Conservation (phyloP, 208 protist species). For the Leishmania tarentolae region DNA sequence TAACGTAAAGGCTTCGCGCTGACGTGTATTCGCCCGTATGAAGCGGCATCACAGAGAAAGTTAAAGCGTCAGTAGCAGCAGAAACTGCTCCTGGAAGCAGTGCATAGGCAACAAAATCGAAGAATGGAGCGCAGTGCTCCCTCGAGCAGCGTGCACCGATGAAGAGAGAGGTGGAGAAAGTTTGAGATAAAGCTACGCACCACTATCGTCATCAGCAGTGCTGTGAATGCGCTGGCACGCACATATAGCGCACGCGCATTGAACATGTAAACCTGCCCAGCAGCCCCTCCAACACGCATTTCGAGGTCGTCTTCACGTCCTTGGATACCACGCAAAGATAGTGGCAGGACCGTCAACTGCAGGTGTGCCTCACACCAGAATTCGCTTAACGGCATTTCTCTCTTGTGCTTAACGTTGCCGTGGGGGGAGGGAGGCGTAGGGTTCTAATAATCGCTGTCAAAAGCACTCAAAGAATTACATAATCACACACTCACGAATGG, state of each 20-base stretch:
- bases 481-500: not conserved
- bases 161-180: not conserved
- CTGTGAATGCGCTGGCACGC: not conserved
- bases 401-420: not conserved
- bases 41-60: not conserved
- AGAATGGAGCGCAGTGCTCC: not conserved
- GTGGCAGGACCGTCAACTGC: not conserved
- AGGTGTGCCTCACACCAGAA: not conserved
- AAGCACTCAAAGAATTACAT: not conserved
- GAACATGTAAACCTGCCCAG: not conserved
- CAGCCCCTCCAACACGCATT: not conserved
- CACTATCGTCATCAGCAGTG: not conserved
- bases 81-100: not conserved
- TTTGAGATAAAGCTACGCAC: not conserved
- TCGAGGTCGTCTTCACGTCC: not conserved
- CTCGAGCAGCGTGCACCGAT: not conserved
- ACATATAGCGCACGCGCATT: not conserved
- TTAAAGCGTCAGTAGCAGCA: not conserved
- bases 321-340: not conserved
- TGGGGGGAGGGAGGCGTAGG: not conserved
- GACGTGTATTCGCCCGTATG: not conserved
- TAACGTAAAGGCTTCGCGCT: not conserved
- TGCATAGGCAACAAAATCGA: not conserved
- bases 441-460: not conserved
- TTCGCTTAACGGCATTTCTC: not conserved